Base-by-base conservation (phyloP, 176 grass and related monocot species). In the Chrysopogon serrulatus region DNA sequence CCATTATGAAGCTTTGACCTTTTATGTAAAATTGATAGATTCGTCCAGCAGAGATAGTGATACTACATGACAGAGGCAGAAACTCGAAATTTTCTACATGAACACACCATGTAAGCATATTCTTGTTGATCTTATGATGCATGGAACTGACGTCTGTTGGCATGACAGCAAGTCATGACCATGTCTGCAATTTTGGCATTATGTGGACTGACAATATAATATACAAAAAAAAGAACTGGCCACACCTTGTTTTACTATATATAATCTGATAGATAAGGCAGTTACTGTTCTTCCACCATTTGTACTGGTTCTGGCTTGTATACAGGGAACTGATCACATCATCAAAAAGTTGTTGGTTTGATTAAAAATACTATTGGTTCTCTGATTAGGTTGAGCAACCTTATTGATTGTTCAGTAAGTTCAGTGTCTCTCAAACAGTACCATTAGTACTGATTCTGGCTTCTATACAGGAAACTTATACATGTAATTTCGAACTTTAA, bases 111-210 rank as follows among this genome's bases (percentile, higher is more conserved):
- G 21, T 42, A 65, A 79, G 74, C 71, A 44, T 84, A 49, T 56
- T 68, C 62, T 80, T 85, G 60, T 84, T 48, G 76, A 89, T 39
- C 48, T 69, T 19, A 49, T n/a, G 54, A 56, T 67, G 59, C 42
- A 79, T 56, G 37, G 15, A 68, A 76, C 64, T 49, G 19, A 69
- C 21, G 23, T 30, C 1, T 34, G 18, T 68, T 47, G n/a, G 13
- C 44, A 19, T 33, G 13, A 56, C 72, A 79, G 8, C 84, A 65
- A 31, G 32, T 32, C 37, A 65, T 31, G 23, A 56, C 6, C 40
- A 72, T 62, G 31, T 24, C 8, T 5, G 18, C 59, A 13, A 8
- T 45, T 44, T 74, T 73, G 64, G 41, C 8, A 13, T 19, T 26
- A 59, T 10, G 21, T 34, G 37, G 37, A 62, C 19, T 74, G 53